These are phyloP conservation scores for Quillaja saponaria DNA, from an alignment of 306 rosid species.

Conservation along the genomic window DNA sequence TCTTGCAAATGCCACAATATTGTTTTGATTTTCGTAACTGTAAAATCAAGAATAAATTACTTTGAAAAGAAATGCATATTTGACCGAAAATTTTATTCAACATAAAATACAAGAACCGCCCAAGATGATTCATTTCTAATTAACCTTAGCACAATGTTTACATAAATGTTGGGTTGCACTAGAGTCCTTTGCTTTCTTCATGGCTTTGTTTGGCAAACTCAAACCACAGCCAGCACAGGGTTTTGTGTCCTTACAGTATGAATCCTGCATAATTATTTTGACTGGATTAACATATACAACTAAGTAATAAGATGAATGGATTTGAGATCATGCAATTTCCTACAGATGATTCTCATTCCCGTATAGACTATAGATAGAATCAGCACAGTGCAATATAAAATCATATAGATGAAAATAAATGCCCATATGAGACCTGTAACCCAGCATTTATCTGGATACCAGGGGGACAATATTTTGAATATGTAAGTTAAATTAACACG, in stretches of 20 bases:
- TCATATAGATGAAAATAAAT: too few relatives aligned
- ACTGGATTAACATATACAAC: slow-evolving; percentile 28
- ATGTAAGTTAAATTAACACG: too few relatives aligned
- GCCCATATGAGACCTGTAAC: background rate
- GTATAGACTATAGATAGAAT: too few relatives aligned
- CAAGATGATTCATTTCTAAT: slow-evolving; percentile 18
- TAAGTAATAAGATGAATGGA: background rate
- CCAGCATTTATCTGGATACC: background rate
- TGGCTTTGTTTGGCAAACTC: slow-evolving; percentile 50
- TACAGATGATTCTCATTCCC: too few relatives aligned
- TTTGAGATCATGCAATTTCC: too few relatives aligned
- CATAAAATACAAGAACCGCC: slow-evolving; percentile 16
- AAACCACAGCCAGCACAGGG: slow-evolving; percentile 80
- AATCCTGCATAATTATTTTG: slow-evolving; percentile 56
- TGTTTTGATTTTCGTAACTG: slow-evolving; percentile 88
- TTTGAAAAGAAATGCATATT: slow-evolving; percentile 18
- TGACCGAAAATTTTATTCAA: slow-evolving; percentile 16
- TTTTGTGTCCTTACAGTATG: slow-evolving; percentile 36
- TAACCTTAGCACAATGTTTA: slow-evolving; percentile 84
- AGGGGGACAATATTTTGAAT: too few relatives aligned
- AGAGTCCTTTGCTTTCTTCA: slow-evolving; percentile 62
- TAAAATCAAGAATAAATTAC: slow-evolving; percentile 22
- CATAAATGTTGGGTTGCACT: slow-evolving; percentile 55
- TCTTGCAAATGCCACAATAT: slow-evolving; percentile 94
- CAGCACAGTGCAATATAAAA: too few relatives aligned